These are phyloP conservation scores for Sarocladium oryzae DNA, from an alignment of 2,329 filamentous ascomycete species.

Conservation along the genomic window DNA sequence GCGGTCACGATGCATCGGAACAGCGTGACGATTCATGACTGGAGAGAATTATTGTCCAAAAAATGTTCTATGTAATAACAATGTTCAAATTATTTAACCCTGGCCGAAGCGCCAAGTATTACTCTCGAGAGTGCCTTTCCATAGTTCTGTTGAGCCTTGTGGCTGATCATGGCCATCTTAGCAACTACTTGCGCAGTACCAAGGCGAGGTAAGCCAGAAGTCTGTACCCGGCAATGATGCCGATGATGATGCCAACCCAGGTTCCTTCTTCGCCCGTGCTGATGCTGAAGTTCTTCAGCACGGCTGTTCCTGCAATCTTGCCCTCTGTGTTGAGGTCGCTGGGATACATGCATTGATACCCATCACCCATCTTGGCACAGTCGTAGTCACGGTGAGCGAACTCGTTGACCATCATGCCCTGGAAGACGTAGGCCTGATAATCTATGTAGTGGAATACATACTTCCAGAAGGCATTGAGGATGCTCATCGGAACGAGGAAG, in stretches of 20 bases:
- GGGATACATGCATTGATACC: constrained; percentile 65
- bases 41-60: background rate
- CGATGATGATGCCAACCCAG: constrained; percentile 67
- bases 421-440: constrained; percentile 80
- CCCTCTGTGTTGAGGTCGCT: constrained; percentile 58
- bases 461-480: constrained; percentile 76
- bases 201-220: constrained; percentile 26
- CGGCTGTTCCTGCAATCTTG: constrained; percentile 62
- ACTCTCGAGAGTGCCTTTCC: no score
- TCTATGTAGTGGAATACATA: constrained; percentile 88
- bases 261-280: constrained; percentile 65
- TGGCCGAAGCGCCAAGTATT: no score
- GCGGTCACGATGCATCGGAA: background rate
- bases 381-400: constrained; percentile 59
- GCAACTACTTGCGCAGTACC: constrained; percentile 3
- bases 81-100: no score
- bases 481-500: constrained; percentile 67
- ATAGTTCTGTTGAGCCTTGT: no score
- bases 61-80: no score
- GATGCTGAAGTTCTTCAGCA: constrained; percentile 67
- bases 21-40: background rate
- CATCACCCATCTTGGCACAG: constrained; percentile 38
- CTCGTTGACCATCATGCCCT: constrained; percentile 92
- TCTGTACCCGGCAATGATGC: constrained; percentile 66
- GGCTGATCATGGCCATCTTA: no score